Conservation (phyloP, 805 yeast genomes). For the Priceomyces haplophilus region DNA sequence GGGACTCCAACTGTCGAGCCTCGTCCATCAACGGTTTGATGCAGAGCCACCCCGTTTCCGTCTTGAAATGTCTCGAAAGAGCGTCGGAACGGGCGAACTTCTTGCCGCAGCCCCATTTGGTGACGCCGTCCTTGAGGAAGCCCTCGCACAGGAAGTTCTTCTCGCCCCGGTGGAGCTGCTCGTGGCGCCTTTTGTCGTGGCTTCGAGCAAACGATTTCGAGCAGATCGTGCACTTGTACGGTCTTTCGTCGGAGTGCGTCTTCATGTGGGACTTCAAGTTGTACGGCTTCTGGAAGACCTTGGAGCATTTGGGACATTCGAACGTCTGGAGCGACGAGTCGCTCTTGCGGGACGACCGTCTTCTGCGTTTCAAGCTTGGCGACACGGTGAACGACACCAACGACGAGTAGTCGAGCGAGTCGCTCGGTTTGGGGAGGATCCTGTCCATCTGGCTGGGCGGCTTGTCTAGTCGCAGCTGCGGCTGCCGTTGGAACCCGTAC, state of each 20-base stretch:
- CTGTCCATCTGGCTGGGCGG: neutral
- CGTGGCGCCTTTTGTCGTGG: constrained; percentile 76
- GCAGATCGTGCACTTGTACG: constrained; percentile 64
- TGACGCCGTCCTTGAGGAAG: constrained; percentile 49
- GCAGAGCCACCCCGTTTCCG: constrained; percentile 72
- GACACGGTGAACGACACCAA: constrained; percentile 33
- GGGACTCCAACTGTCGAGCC: constrained; percentile 26
- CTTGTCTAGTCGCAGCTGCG: neutral
- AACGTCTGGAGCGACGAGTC: constrained; percentile 15
- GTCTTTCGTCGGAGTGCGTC: constrained; percentile 63
- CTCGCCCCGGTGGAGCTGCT: constrained; percentile 68
- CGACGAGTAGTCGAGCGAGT: constrained; percentile 30
- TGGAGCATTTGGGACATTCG: constrained; percentile 44
- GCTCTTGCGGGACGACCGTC: constrained; percentile 17
- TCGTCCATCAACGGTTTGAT: constrained; percentile 63
- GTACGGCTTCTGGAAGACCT: constrained; percentile 47
- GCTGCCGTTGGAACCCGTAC: too few relatives aligned
- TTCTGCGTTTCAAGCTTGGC: constrained; percentile 27
- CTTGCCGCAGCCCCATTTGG: constrained; percentile 74
- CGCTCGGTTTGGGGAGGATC: neutral
- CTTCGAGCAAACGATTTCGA: constrained; percentile 70
- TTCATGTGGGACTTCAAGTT: constrained; percentile 50
- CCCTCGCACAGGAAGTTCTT: constrained; percentile 71
- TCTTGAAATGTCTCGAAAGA: constrained; percentile 67
- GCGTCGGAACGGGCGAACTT: constrained; percentile 78